A percentile compares a stretch with the other conserved stretches of the same genome.
Evolutionary conservation across 2,329 filamentous ascomycete genomes (phyloP).

Genomic region (Xylaria arbuscula): DNA sequence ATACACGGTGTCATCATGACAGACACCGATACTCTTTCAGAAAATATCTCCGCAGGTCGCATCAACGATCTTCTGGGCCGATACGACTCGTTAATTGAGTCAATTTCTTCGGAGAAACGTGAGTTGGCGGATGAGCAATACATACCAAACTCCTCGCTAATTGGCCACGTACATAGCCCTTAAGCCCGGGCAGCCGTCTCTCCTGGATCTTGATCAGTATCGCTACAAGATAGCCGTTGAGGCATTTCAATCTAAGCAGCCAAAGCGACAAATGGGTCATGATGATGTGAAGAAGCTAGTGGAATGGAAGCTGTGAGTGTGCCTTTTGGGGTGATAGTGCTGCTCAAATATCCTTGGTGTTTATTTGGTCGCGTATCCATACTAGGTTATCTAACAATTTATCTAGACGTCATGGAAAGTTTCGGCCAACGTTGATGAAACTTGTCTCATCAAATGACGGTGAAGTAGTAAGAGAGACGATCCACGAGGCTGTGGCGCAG

Average conservation of each 20-base stretch:
- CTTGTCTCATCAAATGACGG: slow-evolving; percentile 71
- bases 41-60: slow-evolving; percentile 47
- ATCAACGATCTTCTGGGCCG: slow-evolving; percentile 53
- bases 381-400: slow-evolving; percentile 26
- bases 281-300: slow-evolving; percentile 70
- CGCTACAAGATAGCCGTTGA: slow-evolving; percentile 67
- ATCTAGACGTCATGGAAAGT: slow-evolving; percentile 68
- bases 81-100: slow-evolving; percentile 56
- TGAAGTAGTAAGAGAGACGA: slow-evolving; percentile 58
- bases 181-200: slow-evolving; percentile 62
- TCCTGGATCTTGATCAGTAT: slow-evolving; percentile 69
- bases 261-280: slow-evolving; percentile 60
- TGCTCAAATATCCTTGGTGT: not conserved
- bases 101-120: slow-evolving; percentile 61
- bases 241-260: slow-evolving; percentile 54
- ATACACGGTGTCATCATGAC: slow-evolving; percentile 35
- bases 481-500: slow-evolving; percentile 62
- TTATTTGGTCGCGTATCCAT: not conserved
- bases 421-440: slow-evolving; percentile 69
- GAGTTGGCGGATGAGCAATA: slow-evolving; percentile 22
- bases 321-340: slow-evolving; percentile 1
- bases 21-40: slow-evolving; percentile 36
- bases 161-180: slow-evolving; percentile 47
- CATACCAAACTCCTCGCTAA: slow-evolving; percentile 1
- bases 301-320: slow-evolving; percentile 76